Base-by-base conservation (phyloP, 352 stramenopile species). In the Phytopythium montanum region DNA sequence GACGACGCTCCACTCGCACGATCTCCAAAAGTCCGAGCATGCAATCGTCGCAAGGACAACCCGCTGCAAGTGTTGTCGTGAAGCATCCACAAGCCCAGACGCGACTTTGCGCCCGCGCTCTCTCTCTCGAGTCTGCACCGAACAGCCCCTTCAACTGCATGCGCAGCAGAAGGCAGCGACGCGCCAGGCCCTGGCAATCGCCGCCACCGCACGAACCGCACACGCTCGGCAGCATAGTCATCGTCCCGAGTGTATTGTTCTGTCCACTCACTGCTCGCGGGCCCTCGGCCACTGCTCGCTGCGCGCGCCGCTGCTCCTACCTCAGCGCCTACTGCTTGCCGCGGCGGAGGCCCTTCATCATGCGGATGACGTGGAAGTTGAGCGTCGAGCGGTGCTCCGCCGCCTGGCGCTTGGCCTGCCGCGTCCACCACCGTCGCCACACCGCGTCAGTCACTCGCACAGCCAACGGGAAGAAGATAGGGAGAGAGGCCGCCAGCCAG, bases 341-440 rank as follows among this genome's bases (percentile, higher is more conserved):
- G 50, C 70, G 74, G 59, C 76, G 54, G 65, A 90, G 69, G 9
- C 66, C 70, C 75, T 94, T 94, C 72, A 94, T 82, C 84, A 94
- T 94, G 68, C 85, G 86, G 42, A 94, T 90, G 23, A 95, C 86
- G 70, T 94, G 81, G 65, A 92, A 93, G 72, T 94, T 94, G 44
- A 95, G 79, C 58, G 86, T 91, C 49, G 86, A 92, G 41, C 85
- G 85, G 67, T 94, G 84, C 60, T 81, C 84, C 0, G 79, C 77
- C 13, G 74, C 75, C 56, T 80, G 75, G 52, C 78, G 76, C 66
- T 82, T 70, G 36, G 76, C 70, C 77, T 88, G 8, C 36, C 60
- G 44, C 51, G 45, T 51, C 52, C 18, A 48, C 36, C 6, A 33
- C n/a, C 34, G n/a, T 36, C 42, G 39, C 58, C 51, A 29, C 5